A percentile compares a stretch with the other conserved stretches of the same genome.
These are phyloP conservation scores for Rehmannia glutinosa DNA, from an alignment of 257 asterid genomes.

Conservation along the genomic window DNA sequence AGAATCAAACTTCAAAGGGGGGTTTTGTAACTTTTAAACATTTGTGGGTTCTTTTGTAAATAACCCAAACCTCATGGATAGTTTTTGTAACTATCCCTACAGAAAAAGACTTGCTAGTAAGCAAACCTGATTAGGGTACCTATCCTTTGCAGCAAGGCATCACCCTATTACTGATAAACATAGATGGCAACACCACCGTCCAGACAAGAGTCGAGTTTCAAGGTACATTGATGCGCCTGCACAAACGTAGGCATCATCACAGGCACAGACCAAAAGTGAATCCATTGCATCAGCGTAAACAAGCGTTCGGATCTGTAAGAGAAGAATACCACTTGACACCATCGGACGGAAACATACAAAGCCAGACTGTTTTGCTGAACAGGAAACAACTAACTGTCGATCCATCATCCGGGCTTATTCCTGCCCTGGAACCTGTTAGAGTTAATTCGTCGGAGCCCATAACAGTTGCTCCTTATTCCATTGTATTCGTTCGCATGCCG, in stretches of 20 bases:
- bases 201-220: conserved; percentile 32
- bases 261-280: too few relatives aligned
- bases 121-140: not conserved
- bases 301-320: conserved; percentile 26
- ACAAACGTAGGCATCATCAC: conserved; percentile 30
- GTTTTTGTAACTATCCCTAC: too few relatives aligned
- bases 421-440: conserved; percentile 41
- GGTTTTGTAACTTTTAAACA: too few relatives aligned
- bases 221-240: conserved; percentile 13
- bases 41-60: too few relatives aligned
- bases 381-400: conserved; percentile 49
- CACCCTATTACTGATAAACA: conserved; percentile 65
- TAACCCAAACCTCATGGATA: too few relatives aligned
- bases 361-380: conserved; percentile 66
- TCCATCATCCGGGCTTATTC: conserved; percentile 49
- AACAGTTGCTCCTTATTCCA: conserved; percentile 58
- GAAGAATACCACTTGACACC: conserved; percentile 91
- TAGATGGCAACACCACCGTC: conserved; percentile 50
- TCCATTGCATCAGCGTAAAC: conserved; percentile 18
- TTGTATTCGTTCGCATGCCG: conserved; percentile 75
- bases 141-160: conserved; percentile 60
- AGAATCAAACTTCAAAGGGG: too few relatives aligned
- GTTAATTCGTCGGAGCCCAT: conserved; percentile 53
- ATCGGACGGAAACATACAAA: conserved; percentile 59
- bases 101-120: too few relatives aligned